These are phyloP conservation scores for Penicillium flavigenum DNA, from an alignment of 495 filamentous ascomycete genomes.

Conservation along the genomic window DNA sequence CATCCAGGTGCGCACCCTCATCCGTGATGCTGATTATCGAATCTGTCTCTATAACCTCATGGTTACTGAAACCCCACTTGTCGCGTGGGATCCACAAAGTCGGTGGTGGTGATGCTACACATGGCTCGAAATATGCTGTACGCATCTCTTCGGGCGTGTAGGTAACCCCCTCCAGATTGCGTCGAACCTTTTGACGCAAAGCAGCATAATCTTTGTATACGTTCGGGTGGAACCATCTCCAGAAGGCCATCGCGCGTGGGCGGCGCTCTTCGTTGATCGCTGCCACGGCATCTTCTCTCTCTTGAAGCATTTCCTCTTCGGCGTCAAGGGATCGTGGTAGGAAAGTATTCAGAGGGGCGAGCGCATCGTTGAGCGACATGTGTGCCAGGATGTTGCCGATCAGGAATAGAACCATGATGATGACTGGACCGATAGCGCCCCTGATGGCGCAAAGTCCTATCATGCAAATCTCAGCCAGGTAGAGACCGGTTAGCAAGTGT, in stretches of 20 bases:
- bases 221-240: conserved; percentile 77
- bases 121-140: conserved; percentile 66
- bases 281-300: conserved; percentile 36
- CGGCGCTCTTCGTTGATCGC: conserved; percentile 27
- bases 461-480: conserved; percentile 79
- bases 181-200: conserved; percentile 68
- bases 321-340: conserved; percentile 59
- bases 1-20: conserved; percentile 63
- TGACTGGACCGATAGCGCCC: conserved; percentile 65
- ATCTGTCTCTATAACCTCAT: conserved; percentile 61
- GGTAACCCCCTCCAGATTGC: conserved; percentile 48
- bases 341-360: conserved; percentile 72
- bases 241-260: conserved; percentile 38
- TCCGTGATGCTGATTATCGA: conserved; percentile 58
- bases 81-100: conserved; percentile 71
- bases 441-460: conserved; percentile 80
- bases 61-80: conserved; percentile 58
- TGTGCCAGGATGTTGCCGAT: conserved; percentile 78
- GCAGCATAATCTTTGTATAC: conserved; percentile 67
- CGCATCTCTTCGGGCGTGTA: conserved; percentile 56
- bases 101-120: conserved; percentile 58
- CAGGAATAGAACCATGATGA: conserved; percentile 76
- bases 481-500: conserved; percentile 80
- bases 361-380: conserved; percentile 68
- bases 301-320: conserved; percentile 43